Conservation (phyloP, 2,329 filamentous ascomycete species). For the Xylariaceae sp. region DNA sequence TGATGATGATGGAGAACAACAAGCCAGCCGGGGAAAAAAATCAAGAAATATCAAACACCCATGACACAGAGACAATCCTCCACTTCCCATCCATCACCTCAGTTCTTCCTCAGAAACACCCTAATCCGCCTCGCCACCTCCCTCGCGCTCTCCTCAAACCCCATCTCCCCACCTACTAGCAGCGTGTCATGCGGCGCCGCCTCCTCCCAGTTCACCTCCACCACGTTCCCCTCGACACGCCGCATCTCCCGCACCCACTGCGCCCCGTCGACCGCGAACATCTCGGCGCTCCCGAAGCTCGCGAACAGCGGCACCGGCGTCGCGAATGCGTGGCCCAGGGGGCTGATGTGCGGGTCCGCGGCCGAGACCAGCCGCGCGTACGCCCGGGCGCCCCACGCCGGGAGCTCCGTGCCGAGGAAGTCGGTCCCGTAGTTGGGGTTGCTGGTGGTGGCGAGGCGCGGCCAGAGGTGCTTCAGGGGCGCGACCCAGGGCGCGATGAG, state of each 20-base stretch:
- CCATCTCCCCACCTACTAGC: slow-evolving; percentile 33
- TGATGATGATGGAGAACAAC: too few relatives aligned
- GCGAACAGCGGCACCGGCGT: slow-evolving; percentile 19
- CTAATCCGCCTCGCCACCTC: slow-evolving; percentile 19
- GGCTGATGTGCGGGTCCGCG: slow-evolving; percentile 30
- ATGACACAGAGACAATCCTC: too few relatives aligned
- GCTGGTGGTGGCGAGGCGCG: slow-evolving; percentile 6
- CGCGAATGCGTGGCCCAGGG: slow-evolving; percentile 18
- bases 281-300: slow-evolving; percentile 18
- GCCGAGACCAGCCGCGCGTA: slow-evolving; percentile 26
- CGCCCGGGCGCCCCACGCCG: slow-evolving; percentile 35
- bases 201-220: slow-evolving; percentile 36
- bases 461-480: slow-evolving; percentile 11
- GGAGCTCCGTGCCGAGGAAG: slow-evolving; percentile 34
- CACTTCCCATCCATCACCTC: too few relatives aligned
- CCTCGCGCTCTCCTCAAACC: slow-evolving; percentile 33
- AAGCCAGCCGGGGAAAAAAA: too few relatives aligned
- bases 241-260: slow-evolving; percentile 54
- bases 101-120: slow-evolving; percentile 14
- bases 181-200: slow-evolving; percentile 43
- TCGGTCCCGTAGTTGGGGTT: slow-evolving; percentile 29
- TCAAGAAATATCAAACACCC: too few relatives aligned
- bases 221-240: slow-evolving; percentile 12
- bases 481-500: slow-evolving; percentile 27
- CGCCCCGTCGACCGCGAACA: slow-evolving; percentile 35